These are phyloP conservation scores for Yamadazyma diddensiae DNA, from an alignment of 1,139 yeast species.

Conservation along the genomic window DNA sequence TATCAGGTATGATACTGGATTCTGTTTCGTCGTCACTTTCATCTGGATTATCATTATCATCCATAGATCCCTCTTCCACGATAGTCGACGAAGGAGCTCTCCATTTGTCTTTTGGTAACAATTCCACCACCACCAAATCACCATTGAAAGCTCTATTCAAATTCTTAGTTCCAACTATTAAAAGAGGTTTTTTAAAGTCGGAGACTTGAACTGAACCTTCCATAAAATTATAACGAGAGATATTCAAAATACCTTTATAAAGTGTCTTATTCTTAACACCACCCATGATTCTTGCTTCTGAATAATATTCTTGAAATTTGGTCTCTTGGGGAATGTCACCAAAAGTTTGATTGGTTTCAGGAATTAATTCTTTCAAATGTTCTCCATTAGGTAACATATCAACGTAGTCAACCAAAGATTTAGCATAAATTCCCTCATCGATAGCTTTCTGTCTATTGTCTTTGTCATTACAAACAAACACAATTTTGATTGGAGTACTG, in stretches of 20 bases:
- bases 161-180: constrained; percentile 78
- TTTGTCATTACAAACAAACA: constrained; percentile 77
- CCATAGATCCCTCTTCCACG: constrained; percentile 68
- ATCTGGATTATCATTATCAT: constrained; percentile 61
- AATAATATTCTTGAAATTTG: constrained; percentile 73
- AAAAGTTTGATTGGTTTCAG: constrained; percentile 39
- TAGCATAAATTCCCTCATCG: constrained; percentile 51
- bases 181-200: constrained; percentile 76
- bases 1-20: constrained; percentile 57
- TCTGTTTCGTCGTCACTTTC: constrained; percentile 37
- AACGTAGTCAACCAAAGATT: constrained; percentile 63
- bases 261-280: constrained; percentile 86
- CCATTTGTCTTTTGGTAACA: constrained; percentile 86
- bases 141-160: constrained; percentile 90
- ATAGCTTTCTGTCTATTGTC: constrained; percentile 61
- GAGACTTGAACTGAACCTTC: constrained; percentile 81
- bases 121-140: constrained; percentile 87
- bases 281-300: constrained; percentile 81
- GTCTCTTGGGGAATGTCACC: constrained; percentile 40
- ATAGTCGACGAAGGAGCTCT: constrained; percentile 78
- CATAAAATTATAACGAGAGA: constrained; percentile 81
- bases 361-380: constrained; percentile 77
- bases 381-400: constrained; percentile 72
- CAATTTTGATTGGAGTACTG: constrained; percentile 42
- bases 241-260: constrained; percentile 78